Base-by-base conservation (phyloP, 768 basidiomycete species). In the Hirschioporus abietinus region DNA sequence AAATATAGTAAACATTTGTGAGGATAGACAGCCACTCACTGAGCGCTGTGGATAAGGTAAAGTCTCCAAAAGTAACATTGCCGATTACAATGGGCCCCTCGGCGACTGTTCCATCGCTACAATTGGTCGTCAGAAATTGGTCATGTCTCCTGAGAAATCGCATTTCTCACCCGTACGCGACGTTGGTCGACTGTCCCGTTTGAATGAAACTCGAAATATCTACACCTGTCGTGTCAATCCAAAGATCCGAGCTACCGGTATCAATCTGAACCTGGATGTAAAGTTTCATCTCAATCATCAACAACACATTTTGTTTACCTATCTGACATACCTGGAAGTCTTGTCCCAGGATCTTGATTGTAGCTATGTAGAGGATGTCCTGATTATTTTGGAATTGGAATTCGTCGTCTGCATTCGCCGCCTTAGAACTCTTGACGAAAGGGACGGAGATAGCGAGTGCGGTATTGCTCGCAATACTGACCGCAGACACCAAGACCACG, bases 161-260 rank as follows among this genome's bases (percentile, higher is more conserved):
- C 3, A 52, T 12, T 15, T 12, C 42, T 52, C 42, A 52, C 42
- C 42, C 42, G 42, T 52, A 52, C 15, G 42, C 20, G 42, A 52
- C 42, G 42, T 15, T 52, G 42, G 42, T 52, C 12, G 42, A 52
- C 1, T 52, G 42, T 15, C 42, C 42, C 42, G 42, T 52, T 52
- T 52, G 42, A 15, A 52, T 5, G 20, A 52, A 20, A 10, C 42
- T 15, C 12, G 42, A 52, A 2, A 15, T 52, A 15, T 52, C 42
- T 20, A 52, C 42, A 3, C 42, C 42, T 15, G 77, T 74, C 17
- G 82, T 81, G 0, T 89, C 88, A 7, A 99, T 82, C 96, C 95
- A 99, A 3, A 98, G 79, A 76, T 98, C 96, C n/a, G 87, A 87
- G 0, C 90, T 93, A 18, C 95, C 95, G 0, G 96, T 97, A 76